Base-by-base conservation (phyloP, 1,284 basidiomycete species). In the Ceratobasidium sp. region DNA sequence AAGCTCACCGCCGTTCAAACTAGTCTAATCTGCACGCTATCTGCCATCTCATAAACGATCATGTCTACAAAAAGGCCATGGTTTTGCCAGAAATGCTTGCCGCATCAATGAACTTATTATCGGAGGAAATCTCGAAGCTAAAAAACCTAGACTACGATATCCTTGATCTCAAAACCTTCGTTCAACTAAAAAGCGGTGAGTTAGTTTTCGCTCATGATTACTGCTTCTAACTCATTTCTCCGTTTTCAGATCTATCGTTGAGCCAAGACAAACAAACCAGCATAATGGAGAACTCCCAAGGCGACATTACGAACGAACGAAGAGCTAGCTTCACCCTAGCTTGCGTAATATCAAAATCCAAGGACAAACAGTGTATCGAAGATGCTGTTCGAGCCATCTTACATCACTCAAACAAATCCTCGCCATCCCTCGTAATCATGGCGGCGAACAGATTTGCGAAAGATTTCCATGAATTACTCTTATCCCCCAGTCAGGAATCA, bases 291-390 rank as follows among this genome's bases (percentile, higher is more conserved):
- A 4, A 57, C 33, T 24, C 29, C 6, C 1, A 15, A 33, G 15
- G 17, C 24, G 27, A 7, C 9, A 64, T 9, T 2, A 14, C 63
- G 1, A 2, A 8, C 2, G 51, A 67, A 22, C 41, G 44, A 9
- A 45, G 53, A 27, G 65, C 65, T 19, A 56, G 51, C 51, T 22
- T 8, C 2, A 51, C 53, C 4, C 50, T 67, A 0, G 65, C 51
- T 17, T 22, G 33, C 27, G 44, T 67, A 1, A 24, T 67, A 33
- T 17, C 29, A 27, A 24, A 17, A 15, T 67, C 51, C 19, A 5
- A 41, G 17, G 14, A 67, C 41, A 54, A 56, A n/a, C 50, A 44
- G 17, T 67, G 65, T 19, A 29, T 67, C 4, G 51, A 67, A 45
- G 33, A n/a, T 5, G 65, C 51, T 14, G 65, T 67, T 14, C 36